Base-by-base conservation (phyloP, 2,329 filamentous ascomycete species). In the Arthroderma uncinatum region DNA sequence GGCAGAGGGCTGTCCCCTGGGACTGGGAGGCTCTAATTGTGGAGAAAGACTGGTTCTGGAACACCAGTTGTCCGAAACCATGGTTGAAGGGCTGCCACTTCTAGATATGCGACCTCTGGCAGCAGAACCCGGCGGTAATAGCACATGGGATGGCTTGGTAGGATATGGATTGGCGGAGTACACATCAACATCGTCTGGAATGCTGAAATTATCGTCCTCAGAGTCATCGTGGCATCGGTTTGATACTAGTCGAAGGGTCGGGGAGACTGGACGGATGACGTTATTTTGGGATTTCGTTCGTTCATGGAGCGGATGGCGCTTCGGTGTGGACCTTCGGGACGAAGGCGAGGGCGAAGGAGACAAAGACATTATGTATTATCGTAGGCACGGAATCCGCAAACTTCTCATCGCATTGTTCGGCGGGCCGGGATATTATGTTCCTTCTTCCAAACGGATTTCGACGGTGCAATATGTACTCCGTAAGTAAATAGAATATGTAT, bases 71-170 rank as follows among this genome's bases (percentile, higher is more conserved):
- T 50, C 25, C 2, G 47, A 50, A 30, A 25, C 14, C 14, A 25
- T 50, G n/a, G 47, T 50, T 33, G 47, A 50, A 37, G 47, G 42
- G 39, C 30, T 39, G n/a, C 30, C 50, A 21, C n/a, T 23, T 23
- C 33, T 23, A 14, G 36, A 21, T 23, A 37, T 36, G 61, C 37
- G 67, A 68, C 25, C 67, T 63, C 47, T 70, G 69, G n/a, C 19
- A 28, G 21, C 16, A 19, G 36, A 28, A 19, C 36, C 53, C 19
- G n/a, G 53, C 4, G 74, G 74, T 12, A 73, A 61, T 30, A 77
- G 66, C 21, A 76, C 67, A 61, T 77, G 74, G 53, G 73, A 71
- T 14, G 74, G 71, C 57, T 75, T 76, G 10, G 74, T 76, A n/a
- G 74, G 74, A 61, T 73, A 76, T 14, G 74, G 74, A 14, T 70